Evolutionary conservation across 1,139 yeast species (phyloP).

Genomic region (Yamadazyma oceani): DNA sequence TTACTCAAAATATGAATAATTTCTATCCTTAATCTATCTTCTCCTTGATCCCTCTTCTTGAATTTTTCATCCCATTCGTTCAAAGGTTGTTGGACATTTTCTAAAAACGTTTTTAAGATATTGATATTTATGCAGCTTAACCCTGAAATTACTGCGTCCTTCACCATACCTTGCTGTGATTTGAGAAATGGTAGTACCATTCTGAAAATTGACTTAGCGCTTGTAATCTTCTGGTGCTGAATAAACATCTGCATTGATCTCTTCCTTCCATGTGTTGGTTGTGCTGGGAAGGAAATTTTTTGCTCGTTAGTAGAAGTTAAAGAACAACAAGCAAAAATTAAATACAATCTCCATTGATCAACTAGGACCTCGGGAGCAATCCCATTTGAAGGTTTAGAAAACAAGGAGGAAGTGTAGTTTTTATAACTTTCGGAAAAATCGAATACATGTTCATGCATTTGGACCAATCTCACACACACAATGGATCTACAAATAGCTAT

Average conservation of each 20-base stretch:
- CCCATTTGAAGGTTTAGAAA: conserved; percentile 26
- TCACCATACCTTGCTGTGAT: conserved; percentile 66
- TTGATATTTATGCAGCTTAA: conserved; percentile 87
- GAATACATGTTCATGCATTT: conserved; percentile 78
- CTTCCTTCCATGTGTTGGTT: conserved; percentile 65
- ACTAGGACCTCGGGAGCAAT: conserved; percentile 71
- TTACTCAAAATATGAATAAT: conserved; percentile 72
- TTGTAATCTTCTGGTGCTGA: conserved; percentile 88
- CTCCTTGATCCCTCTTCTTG: conserved; percentile 32
- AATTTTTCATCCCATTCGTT: conserved; percentile 50
- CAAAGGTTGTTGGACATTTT: conserved; percentile 67
- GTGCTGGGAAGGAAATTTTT: conserved; percentile 60
- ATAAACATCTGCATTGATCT: conserved; percentile 75
- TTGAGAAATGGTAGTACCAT: conserved; percentile 83
- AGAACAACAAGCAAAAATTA: conserved; percentile 91
- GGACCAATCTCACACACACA: conserved; percentile 85
- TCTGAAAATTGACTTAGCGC: conserved; percentile 86
- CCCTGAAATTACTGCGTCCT: conserved; percentile 86
- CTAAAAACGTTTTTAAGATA: conserved; percentile 79
- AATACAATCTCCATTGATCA: conserved; percentile 85
- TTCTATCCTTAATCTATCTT: conserved; percentile 67
- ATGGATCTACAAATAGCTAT: conserved; percentile 93
- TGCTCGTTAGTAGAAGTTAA: conserved; percentile 89
- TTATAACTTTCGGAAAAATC: conserved; percentile 57
- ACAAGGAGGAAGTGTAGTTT: conserved; percentile 42